phyloP scores from a whole-genome alignment of 1,139 yeast species.

The Debaryomycetaceae sp. region DNA sequence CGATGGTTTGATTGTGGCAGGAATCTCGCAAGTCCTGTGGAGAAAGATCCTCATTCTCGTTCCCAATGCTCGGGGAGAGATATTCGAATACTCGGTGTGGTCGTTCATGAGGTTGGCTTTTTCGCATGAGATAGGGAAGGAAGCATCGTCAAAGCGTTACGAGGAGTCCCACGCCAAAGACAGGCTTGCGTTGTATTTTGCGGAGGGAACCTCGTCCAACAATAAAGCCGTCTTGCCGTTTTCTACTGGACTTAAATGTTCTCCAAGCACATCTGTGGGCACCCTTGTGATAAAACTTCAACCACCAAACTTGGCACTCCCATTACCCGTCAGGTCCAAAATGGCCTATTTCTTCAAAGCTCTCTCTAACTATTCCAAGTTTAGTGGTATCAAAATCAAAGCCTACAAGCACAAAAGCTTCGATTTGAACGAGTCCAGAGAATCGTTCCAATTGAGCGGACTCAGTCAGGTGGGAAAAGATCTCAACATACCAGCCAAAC shows the following conservation, averaged over 20 bases:
- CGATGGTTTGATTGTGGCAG: constrained; percentile 40
- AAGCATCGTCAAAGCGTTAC: constrained; percentile 6
- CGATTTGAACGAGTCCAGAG: constrained; percentile 15
- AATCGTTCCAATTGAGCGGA: constrained; percentile 27
- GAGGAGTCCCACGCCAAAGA: constrained; percentile 18
- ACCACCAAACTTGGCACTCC: constrained; percentile 32
- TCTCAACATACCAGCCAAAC: constrained; percentile 25
- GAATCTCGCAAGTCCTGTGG: constrained; percentile 24
- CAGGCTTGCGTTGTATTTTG: constrained; percentile 46
- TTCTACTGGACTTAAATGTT: constrained; percentile 8
- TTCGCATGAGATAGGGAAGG: constrained; percentile 12
- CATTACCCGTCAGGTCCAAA: constrained; percentile 25
- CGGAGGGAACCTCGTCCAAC: constrained; percentile 71
- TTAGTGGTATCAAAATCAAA: constrained; percentile 21
- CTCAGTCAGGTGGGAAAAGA: constrained; percentile 25
- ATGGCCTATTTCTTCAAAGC: constrained; percentile 23
- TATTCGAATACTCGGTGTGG: constrained; percentile 31
- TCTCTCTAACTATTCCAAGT: constrained; percentile 18
- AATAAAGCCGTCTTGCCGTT: constrained; percentile 58
- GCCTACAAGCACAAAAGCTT: constrained; percentile 19
- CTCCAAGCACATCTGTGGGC: constrained; percentile 21
- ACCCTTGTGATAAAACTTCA: constrained; percentile 41
- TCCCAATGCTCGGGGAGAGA: constrained; percentile 37
- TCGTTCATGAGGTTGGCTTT: constrained; percentile 36
- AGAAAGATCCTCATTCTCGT: constrained; percentile 38